Evolutionary conservation across 129 eudicot genomes (phyloP), one percentile per base, ranked within the genome.

Genomic region (Helianthus tuberosus): DNA sequence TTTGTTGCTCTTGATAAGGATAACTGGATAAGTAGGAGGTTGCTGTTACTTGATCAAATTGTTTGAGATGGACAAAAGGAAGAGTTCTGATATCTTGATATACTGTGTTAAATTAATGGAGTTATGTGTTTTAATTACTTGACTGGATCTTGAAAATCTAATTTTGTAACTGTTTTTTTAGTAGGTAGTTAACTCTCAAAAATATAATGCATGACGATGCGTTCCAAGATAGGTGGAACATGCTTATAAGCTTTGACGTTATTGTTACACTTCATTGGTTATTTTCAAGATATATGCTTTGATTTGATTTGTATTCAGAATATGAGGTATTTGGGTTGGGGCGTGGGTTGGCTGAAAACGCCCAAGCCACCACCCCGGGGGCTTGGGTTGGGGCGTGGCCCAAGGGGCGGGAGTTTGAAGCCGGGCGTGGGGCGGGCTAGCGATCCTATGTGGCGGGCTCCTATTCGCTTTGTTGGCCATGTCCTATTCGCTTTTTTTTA

Each of bases 251-350:
- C 27, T 70, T 17, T 38, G 64, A 3, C 11, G 9, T 44, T 60
- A 43, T 43, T 8, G 36, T 10, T 71, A 9, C 39, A 11, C 39
- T 8, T 71, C 38, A 71, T 54, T 72, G 67, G 55, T 8, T 71
- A 53, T 51, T 27, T 50, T 69, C 15, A 15, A 4, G 50, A 20
- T 69, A 23, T 52, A 51, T 51, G 36, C 16, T 35, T 63, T 69
- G 5, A 36, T 69, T 52, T 38, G 10, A n/a, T n/a, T n/a, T n/a
- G n/a, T n/a, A n/a, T n/a, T n/a, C n/a, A n/a, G n/a, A n/a, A n/a
- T n/a, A n/a, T n/a, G n/a, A n/a, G n/a, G n/a, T n/a, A n/a, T n/a
- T n/a, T n/a, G n/a, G n/a, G n/a, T n/a, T n/a, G n/a, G n/a, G n/a
- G n/a, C n/a, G n/a, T n/a, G n/a, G n/a, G n/a, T n/a, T n/a, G n/a